Conservation (phyloP, 106 monocot genomes). For the Dendrobium nobile region DNA sequence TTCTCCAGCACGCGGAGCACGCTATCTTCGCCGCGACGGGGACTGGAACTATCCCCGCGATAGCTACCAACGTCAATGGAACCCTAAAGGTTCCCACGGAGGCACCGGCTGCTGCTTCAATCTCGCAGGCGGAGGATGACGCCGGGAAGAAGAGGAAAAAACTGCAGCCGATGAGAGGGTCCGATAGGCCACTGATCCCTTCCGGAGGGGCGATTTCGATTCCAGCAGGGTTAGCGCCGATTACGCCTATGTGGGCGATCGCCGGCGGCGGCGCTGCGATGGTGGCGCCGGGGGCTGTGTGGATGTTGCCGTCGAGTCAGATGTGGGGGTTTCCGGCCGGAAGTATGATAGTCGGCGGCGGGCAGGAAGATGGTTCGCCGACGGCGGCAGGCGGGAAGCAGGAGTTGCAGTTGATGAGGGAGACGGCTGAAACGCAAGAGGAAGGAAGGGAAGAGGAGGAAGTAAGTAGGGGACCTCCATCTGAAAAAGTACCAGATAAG, state of each 20-base stretch:
- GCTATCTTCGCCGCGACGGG: slow-evolving; percentile 36
- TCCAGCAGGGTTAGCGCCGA: slow-evolving; percentile 21
- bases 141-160: slow-evolving; percentile 11
- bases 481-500: neutral
- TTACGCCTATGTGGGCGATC: slow-evolving; percentile 26
- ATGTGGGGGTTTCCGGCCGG: slow-evolving; percentile 26
- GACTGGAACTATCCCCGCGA: slow-evolving; percentile 26
- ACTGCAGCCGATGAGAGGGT: slow-evolving; percentile 20
- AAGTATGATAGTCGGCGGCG: neutral
- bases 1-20: slow-evolving; percentile 29
- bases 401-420: slow-evolving; percentile 9
- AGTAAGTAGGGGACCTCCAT: neutral
- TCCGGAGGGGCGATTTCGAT: slow-evolving; percentile 10
- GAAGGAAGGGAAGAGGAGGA: neutral
- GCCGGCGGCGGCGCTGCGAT: slow-evolving; percentile 4
- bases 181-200: neutral
- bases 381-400: neutral
- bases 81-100: slow-evolving; percentile 25
- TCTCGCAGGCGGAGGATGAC: neutral
- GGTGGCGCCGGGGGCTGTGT: slow-evolving; percentile 15
- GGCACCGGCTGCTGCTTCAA: neutral
- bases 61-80: slow-evolving; percentile 29
- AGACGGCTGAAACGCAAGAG: neutral
- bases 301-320: slow-evolving; percentile 5
- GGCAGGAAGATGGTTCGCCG: neutral